Evolutionary conservation across 139 green algal species (phyloP).

Genomic region (Diplosphaera chodatii): DNA sequence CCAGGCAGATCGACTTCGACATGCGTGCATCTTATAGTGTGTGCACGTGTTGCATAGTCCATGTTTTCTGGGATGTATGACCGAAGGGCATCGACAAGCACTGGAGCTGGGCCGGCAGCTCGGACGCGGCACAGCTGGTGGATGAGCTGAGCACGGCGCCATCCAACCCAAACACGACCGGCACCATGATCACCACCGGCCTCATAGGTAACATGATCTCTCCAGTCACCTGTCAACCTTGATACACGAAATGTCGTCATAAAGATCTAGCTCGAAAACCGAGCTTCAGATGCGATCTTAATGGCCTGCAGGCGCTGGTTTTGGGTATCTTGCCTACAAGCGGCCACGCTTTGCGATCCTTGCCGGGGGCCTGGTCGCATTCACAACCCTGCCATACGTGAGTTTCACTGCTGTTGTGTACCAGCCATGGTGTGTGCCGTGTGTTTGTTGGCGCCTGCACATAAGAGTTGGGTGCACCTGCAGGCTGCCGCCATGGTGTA

Average conservation of each 20-base stretch:
- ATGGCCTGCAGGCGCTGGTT: conserved; percentile 1
- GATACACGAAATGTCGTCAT: no score
- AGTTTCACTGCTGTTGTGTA: no score
- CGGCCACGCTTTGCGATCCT: conserved; percentile 4
- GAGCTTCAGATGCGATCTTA: no score
- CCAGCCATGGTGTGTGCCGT: no score
- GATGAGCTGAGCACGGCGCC: not conserved
- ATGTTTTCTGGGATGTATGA: no score
- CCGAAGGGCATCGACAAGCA: conserved; percentile 2
- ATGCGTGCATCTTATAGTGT: no score
- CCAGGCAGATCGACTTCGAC: no score
- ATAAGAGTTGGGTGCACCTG: no score
- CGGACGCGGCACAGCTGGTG: not conserved
- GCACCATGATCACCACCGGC: not conserved
- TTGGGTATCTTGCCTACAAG: conserved; percentile 8
- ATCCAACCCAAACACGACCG: not conserved
- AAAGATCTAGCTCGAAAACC: no score
- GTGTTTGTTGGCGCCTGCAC: no score
- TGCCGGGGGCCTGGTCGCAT: not conserved
- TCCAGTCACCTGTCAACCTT: no score
- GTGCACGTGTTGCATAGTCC: no score
- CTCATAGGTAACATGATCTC: not conserved
- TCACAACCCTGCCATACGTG: not conserved
- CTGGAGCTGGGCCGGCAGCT: conserved; percentile 6
- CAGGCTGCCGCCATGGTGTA: not conserved